Evolutionary conservation across 306 rosid genomes (phyloP), one percentile per base, ranked within the genome.

Genomic region (Biancaea sappan): DNA sequence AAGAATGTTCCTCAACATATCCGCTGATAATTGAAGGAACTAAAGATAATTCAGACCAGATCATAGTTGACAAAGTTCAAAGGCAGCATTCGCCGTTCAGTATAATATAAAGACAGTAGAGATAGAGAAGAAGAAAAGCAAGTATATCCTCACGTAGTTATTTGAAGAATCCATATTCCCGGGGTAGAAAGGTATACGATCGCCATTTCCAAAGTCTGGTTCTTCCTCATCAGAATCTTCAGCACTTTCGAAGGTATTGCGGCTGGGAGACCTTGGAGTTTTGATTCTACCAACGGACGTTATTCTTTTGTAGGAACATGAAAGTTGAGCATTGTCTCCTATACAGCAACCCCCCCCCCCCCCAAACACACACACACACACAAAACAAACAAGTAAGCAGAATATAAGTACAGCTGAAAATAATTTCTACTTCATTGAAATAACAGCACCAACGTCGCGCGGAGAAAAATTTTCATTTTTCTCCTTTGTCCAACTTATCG

Each of bases 211-310:
- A 60, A 71, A 79, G 58, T 59, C 81, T 1, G 81, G 68, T 28
- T 66, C 87, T 4, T 86, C 90, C 29, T 83, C 90, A 4, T 86
- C 90, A 40, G 90, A 86, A 61, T 86, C 90, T 19, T 48, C 87
- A 2, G 75, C 71, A 61, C 56, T 51, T 18, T 71, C 85, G 32
- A 74, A 81, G 6, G 79, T 69, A 77, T 63, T 84, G 50, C 85
- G 79, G 25, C 61, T 71, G 6, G 79, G 85, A 22, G 90, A 83
- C 37, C 90, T 83, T 11, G 90, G 84, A 34, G 82, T 77, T 66
- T 58, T 50, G 25, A 83, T 47, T 79, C 90, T 80, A 52, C 82
- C 77, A 46, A 83, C 66, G 8, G 87, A 78, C 12, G 69, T 65
- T 50, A 86, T 74, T 69, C 85, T 83, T 37, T 77, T 52, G 56